Evolutionary conservation across 2,329 filamentous ascomycete genomes (phyloP), one percentile per base, ranked within the genome.

Genomic region (Rhynchosporium secalis): DNA sequence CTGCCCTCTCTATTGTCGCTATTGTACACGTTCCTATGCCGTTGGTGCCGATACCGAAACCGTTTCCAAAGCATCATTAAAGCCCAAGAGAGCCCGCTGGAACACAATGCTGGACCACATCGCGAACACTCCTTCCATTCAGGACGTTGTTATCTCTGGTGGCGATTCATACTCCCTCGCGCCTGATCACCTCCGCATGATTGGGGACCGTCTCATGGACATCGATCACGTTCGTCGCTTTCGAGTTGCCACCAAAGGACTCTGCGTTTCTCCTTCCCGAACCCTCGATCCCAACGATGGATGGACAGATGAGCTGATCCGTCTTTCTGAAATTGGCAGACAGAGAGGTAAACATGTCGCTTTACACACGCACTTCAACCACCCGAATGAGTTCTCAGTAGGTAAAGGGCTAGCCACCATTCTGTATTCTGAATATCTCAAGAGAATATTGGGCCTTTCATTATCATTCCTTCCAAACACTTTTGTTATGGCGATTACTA

Each of bases 311-410:
- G 77, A 80, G 1, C 73, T 88, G 48, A 77, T 85, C 33, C 75
- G 75, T 3, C 72, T 88, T 1, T 79, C 80, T 0, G 77, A 81
- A 54, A 74, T 76, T 61, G 85, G 82, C 3, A 78, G 79, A 60
- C 70, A 73, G 55, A 76, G 80, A 29, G 84, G 84, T 4, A 88
- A 88, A 71, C 78, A 82, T 56, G 79, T 87, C 66, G 85, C 84
- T 3, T 74, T 87, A 59, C 86, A 88, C 70, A 88, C 86, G 0
- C 86, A 88, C 68, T 86, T 88, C 74, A 87, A 88, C 67, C 83
- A 87, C 65, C 80, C 84, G 0, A 79, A 79, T 43, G 85, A 88
- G 71, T 81, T 87, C 60, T 84, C 83, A 3, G 33, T 36, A 36
- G 9, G 33, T 36, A 36, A 36, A 0, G 6, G 5, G 33, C 33